These are phyloP conservation scores for Insectozyma bohioensis DNA, from an alignment of 1,139 yeast species.

Conservation along the genomic window DNA sequence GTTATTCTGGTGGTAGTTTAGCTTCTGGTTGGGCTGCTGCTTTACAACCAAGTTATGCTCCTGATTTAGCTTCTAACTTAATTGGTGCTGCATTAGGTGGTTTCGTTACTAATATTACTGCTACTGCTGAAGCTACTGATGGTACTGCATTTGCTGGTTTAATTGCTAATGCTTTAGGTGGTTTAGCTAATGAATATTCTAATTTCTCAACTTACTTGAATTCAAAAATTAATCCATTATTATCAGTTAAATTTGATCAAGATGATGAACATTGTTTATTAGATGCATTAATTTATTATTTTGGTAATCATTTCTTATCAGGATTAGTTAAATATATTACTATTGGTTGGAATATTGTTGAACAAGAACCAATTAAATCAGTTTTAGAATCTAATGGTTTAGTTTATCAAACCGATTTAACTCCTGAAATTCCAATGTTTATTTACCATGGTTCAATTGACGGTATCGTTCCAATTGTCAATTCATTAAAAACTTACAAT, in stretches of 20 bases:
- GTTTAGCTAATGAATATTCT: slow-evolving; percentile 29
- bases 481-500: slow-evolving; percentile 25
- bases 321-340: slow-evolving; percentile 19
- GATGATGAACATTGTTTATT: slow-evolving; percentile 16
- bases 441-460: slow-evolving; percentile 34
- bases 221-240: slow-evolving; percentile 2
- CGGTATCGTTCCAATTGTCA: slow-evolving; percentile 27
- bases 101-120: slow-evolving; percentile 24
- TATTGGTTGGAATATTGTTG: slow-evolving; percentile 18
- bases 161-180: slow-evolving; percentile 24
- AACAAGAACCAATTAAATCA: slow-evolving; percentile 14
- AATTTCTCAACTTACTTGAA: slow-evolving; percentile 9
- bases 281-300: slow-evolving; percentile 13
- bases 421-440: slow-evolving; percentile 34
- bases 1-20: slow-evolving; percentile 31
- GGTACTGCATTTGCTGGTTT: slow-evolving; percentile 28
- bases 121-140: slow-evolving; percentile 24
- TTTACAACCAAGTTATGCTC: slow-evolving; percentile 33
- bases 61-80: slow-evolving; percentile 24
- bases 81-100: slow-evolving; percentile 38
- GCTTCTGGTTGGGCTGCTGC: slow-evolving; percentile 30
- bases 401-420: slow-evolving; percentile 16
- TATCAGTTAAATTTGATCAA: slow-evolving; percentile 13
- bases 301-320: slow-evolving; percentile 15
- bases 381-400: slow-evolving; percentile 23